Percentiles rank a stretch among this genome's conserved stretches.
These are phyloP conservation scores for Excoecaria agallocha DNA, from an alignment of 345 rosid species.

Conservation along the genomic window DNA sequence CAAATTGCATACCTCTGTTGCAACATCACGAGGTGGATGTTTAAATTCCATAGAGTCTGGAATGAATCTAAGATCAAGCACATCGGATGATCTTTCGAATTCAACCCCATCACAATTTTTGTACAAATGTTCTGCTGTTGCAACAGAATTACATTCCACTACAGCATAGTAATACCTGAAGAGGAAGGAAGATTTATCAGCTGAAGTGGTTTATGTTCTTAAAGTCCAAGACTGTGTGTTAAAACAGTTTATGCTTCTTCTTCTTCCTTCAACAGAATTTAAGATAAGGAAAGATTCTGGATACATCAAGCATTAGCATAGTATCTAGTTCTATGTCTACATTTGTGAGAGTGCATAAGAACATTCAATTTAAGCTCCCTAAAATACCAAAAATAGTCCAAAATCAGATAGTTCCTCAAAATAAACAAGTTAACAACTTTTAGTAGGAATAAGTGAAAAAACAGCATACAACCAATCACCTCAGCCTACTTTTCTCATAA, in stretches of 20 bases:
- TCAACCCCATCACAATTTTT: conserved; percentile 82
- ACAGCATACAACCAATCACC: conserved; percentile 40
- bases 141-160: conserved; percentile 76
- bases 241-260: background rate
- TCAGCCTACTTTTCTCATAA: conserved; percentile 76
- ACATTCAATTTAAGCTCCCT: background rate
- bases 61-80: conserved; percentile 85
- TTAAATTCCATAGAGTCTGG: conserved; percentile 91
- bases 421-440: background rate
- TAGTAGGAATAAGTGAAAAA: background rate
- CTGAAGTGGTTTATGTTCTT: background rate
- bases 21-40: conserved; percentile 82
- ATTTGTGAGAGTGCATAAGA: no score
- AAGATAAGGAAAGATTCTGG: no score
- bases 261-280: background rate
- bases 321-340: no score
- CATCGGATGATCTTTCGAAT: conserved; percentile 88
- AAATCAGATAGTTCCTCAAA: background rate
- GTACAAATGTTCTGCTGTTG: conserved; percentile 83
- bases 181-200: conserved; percentile 9
- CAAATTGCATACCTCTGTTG: conserved; percentile 62
- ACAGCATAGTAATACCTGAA: conserved; percentile 79
- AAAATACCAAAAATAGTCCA: background rate
- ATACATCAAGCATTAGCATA: no score
- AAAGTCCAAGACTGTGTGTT: background rate